These are phyloP conservation scores for Fusarium verticillioides DNA, from an alignment of 2,329 filamentous ascomycete genomes.

Conservation along the genomic window DNA sequence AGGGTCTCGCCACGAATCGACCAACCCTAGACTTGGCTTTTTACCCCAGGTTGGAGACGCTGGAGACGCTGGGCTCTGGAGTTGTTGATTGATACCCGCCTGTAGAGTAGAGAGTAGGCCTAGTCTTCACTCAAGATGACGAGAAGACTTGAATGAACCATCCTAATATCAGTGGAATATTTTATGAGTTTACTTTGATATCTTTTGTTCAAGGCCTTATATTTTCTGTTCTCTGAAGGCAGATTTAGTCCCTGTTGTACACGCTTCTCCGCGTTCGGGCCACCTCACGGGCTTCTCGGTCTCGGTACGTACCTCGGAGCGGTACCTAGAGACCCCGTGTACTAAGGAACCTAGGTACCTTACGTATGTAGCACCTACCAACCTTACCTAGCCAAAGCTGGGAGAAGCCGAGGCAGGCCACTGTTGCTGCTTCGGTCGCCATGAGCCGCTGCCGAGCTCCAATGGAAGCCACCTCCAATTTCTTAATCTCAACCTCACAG, in stretches of 20 bases:
- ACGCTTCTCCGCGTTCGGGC: constrained; percentile 10
- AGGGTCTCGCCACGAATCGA: constrained; percentile 11
- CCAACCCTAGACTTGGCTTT: constrained; percentile 17
- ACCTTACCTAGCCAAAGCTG: constrained; percentile 1
- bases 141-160: not conserved
- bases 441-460: constrained; percentile 37
- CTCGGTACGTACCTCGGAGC: constrained; percentile 32
- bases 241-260: not conserved
- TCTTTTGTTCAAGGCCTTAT: not conserved
- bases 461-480: constrained; percentile 26
- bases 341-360: no score
- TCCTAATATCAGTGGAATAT: not conserved
- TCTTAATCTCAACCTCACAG: constrained; percentile 22
- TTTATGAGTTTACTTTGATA: not conserved
- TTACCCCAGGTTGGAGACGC: constrained; percentile 27
- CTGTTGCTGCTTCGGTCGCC: constrained; percentile 29
- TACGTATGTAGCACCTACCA: constrained; percentile 1
- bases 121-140: not conserved
- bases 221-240: not conserved
- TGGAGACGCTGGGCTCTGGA: not conserved
- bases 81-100: constrained; percentile 9
- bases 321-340: constrained; percentile 9
- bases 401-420: constrained; percentile 40
- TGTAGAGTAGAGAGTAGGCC: not conserved
- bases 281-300: constrained; percentile 10